Base-by-base conservation (phyloP, 257 asterid genomes). In the Fraxinus americana region DNA sequence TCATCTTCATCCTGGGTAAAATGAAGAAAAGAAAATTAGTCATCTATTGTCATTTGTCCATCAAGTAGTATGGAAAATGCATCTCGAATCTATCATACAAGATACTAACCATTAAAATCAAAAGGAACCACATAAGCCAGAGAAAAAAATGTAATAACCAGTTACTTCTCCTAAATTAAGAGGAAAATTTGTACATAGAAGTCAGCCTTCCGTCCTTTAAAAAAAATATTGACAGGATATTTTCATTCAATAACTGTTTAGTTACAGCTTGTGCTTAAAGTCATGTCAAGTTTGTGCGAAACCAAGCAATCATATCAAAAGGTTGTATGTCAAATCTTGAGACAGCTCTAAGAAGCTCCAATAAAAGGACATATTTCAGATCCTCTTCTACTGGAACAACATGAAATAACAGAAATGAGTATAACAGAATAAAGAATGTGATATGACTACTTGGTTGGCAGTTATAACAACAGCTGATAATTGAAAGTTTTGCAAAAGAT, bases 1-100 rank as follows among this genome's bases (percentile, higher is more conserved):
- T 63, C 97, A 38, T 79, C 90, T 45, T 89, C 98, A 39, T 86
- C 91, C 84, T 82, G 88, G 80, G 87, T 96, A 79, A 66, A 77
- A 81, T 50, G 67, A 72, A 66, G 36, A 85, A 73, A 43, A 52
- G n/a, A 70, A 7, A 70, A 68, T 77, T 38, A 67, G 78, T 76
- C 79, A 81, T 32, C 67, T 10, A 63, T 63, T 11, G n/a, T n/a
- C n/a, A n/a, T n/a, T n/a, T n/a, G 19, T 63, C 69, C 36, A 27
- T 63, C 36, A 27, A 27, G 13, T 59, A 21, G 8, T 12, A 63
- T 12, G 36, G 32, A 63, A 27, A 63, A 63, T 4, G 16, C 35
- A 27, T 63, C 69, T 59, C 3, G 6, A 63, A 27, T 63, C 69
- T 63, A 63, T 63, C 17, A 1, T 23, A 16, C 69, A 63, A 25